Conservation (phyloP, 1,284 basidiomycete genomes). For the Tetrapyrgos nigripes region DNA sequence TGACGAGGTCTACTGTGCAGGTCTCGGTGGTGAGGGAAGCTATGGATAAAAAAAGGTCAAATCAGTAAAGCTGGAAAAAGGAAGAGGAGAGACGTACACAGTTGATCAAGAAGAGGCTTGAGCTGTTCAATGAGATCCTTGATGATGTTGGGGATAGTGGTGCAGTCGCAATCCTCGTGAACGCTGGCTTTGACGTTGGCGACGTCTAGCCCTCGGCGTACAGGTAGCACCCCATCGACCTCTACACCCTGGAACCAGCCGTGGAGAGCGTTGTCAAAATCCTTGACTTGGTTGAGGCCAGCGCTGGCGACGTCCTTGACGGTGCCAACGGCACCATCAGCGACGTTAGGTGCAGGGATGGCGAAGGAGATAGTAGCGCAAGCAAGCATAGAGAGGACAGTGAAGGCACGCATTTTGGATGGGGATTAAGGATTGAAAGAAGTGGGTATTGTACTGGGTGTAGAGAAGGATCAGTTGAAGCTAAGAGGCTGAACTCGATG, state of each 20-base stretch:
- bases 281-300: too few relatives aligned
- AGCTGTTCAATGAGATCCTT: conserved; percentile 22
- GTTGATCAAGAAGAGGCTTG: conserved; percentile 26
- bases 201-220: too few relatives aligned
- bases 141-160: conserved; percentile 8
- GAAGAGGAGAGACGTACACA: conserved; percentile 35
- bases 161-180: background rate
- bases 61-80: background rate
- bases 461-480: conserved; percentile 8
- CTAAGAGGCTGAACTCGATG: conserved; percentile 16
- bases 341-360: conserved; percentile 26
- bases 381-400: conserved; percentile 44
- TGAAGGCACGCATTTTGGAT: conserved; percentile 52
- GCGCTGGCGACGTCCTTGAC: conserved; percentile 9
- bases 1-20: conserved; percentile 35
- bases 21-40: conserved; percentile 36
- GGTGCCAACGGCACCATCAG: background rate
- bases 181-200: background rate
- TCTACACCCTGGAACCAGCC: too few relatives aligned
- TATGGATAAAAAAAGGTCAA: conserved; percentile 16
- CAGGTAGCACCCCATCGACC: too few relatives aligned
- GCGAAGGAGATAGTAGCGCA: conserved; percentile 36
- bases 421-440: background rate
- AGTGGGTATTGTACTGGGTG: conserved; percentile 42
- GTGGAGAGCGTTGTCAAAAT: too few relatives aligned